Base-by-base conservation (phyloP, 2,329 filamentous ascomycete genomes). In the Epichloe glyceriae region DNA sequence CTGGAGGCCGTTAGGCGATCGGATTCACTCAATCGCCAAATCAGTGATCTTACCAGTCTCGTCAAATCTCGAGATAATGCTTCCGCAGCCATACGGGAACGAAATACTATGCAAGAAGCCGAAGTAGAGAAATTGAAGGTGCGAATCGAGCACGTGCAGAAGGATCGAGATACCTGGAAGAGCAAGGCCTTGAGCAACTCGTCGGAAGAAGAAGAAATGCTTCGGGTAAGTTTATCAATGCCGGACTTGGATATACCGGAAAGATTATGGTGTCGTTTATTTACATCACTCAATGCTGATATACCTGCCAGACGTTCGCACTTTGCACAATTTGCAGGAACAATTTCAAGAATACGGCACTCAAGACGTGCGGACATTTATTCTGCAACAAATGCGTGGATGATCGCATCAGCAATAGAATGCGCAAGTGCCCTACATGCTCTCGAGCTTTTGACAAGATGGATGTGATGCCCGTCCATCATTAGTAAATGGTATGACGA, bases 391-490 rank as follows among this genome's bases (percentile, higher is more conserved):
- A 82, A 46, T 98, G 93, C 64, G 86, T 97, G 22, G 88, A 95
- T 56, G 86, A 94, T 61, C 83, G 93, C 52, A 82, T 96, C 54
- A 82, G 81, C 44, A 95, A 93, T 62, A 86, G 93, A 37, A 90
- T 91, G 70, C 80, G 93, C 58, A 97, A 97, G 67, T 98, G 93
- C 62, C 93, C 93, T 3, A 91, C 88, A 59, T 98, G 94, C 73
- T 88, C 86, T 61, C 86, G 86, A 68, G 82, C 88, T 4, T 98
- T 98, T 64, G 91, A 95, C 61, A 86, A 82, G 65, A 86, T 86
- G 67, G 93, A 98, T 64, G 82, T 88, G 54, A 94, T 96, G 88
- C 70, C 77, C 20, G 79, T 82, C 47, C 81, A 85, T 63, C 68
- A 70, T 55, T 71, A 58, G 60, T 37, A 19, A 5, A n/a, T n/a